phyloP scores from a whole-genome alignment of 495 filamentous ascomycete genomes.

The Hypoxylon lienhwacheense region DNA sequence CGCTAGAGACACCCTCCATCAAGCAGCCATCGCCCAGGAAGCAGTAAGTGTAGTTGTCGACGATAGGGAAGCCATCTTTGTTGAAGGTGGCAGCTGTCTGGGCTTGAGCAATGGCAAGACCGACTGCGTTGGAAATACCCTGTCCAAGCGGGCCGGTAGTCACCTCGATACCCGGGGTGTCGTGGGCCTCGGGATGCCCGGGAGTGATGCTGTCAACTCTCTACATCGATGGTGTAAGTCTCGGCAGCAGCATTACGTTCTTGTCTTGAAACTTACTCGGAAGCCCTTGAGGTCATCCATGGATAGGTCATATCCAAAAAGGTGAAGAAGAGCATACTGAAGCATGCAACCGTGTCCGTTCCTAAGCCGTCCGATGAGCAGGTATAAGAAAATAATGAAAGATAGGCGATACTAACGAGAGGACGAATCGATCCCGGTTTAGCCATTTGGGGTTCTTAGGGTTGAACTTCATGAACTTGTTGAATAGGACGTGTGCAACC shows the following conservation, averaged over 20 bases:
- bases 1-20: conserved; percentile 95
- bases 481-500: conserved; percentile 94
- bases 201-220: conserved; percentile 89
- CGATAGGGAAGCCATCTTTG: conserved; percentile 88
- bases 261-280: conserved; percentile 68
- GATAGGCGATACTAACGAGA: conserved; percentile 76
- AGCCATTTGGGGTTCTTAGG: conserved; percentile 96
- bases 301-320: conserved; percentile 84
- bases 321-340: conserved; percentile 96
- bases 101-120: conserved; percentile 93
- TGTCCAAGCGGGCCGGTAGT: conserved; percentile 96
- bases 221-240: conserved; percentile 48
- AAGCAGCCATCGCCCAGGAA: conserved; percentile 99
- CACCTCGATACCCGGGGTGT: conserved; percentile 95
- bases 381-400: neutral
- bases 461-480: conserved; percentile 99
- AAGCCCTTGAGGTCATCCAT: conserved; percentile 94
- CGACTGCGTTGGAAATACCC: conserved; percentile 92
- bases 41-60: conserved; percentile 94
- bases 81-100: conserved; percentile 91
- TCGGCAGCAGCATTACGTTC: neutral
- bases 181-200: conserved; percentile 94
- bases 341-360: conserved; percentile 99
- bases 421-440: conserved; percentile 97
- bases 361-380: conserved; percentile 47